These are phyloP conservation scores for Xerocomus nothofagi DNA, from an alignment of 1,284 basidiomycete species.

Conservation along the genomic window DNA sequence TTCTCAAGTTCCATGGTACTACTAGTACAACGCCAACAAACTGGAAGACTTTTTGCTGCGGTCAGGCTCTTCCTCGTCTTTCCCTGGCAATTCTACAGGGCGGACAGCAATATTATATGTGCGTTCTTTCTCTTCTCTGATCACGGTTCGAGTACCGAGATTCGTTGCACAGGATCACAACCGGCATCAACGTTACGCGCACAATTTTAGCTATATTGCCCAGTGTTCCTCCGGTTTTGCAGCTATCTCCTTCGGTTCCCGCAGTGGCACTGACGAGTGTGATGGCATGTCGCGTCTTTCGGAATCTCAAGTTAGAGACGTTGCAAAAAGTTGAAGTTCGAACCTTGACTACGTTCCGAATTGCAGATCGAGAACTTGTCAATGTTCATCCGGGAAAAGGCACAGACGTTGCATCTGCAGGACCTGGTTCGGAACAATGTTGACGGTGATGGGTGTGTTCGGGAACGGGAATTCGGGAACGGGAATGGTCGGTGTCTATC, in stretches of 20 bases:
- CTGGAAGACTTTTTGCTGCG: slow-evolving; percentile 11
- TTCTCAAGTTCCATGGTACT: slow-evolving; percentile 15
- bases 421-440: slow-evolving; percentile 3
- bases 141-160: neutral
- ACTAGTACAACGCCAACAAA: neutral
- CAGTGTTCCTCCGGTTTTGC: slow-evolving; percentile 15
- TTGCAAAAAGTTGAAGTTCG: slow-evolving; percentile 7
- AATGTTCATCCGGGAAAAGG: slow-evolving; percentile 2
- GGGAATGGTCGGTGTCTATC: neutral
- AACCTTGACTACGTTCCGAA: slow-evolving; percentile 21
- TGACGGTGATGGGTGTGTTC: neutral
- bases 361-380: slow-evolving; percentile 9
- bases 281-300: slow-evolving; percentile 37
- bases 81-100: slow-evolving; percentile 29
- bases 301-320: slow-evolving; percentile 32
- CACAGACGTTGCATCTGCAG: neutral
- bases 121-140: neutral
- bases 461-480: neutral
- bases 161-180: slow-evolving; percentile 21
- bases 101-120: slow-evolving; percentile 36
- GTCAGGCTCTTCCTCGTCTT: slow-evolving; percentile 25
- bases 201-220: neutral
- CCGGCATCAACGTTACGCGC: slow-evolving; percentile 20
- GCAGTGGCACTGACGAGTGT: slow-evolving; percentile 30
- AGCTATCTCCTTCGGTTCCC: slow-evolving; percentile 20